A percentile compares a stretch with the other conserved stretches of the same genome.
These are phyloP conservation scores for Wallacemonas collosoma DNA, from an alignment of 208 protist genomes.

Conservation along the genomic window DNA sequence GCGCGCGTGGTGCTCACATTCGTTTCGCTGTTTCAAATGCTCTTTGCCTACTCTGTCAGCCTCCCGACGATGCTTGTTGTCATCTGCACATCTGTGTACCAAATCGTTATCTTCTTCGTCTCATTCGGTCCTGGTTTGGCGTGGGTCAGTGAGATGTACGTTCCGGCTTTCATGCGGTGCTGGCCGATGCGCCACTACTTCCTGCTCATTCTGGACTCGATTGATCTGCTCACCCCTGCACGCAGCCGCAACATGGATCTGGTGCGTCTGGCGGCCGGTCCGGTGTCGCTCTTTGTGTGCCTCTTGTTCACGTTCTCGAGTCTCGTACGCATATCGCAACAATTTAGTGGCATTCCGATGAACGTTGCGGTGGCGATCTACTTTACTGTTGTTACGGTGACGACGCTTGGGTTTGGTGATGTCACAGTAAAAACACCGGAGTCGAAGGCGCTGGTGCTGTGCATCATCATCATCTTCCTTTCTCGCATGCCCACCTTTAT, in stretches of 20 bases:
- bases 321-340: conserved; percentile 76
- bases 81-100: conserved; percentile 79
- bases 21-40: conserved; percentile 73
- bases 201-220: conserved; percentile 80
- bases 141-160: conserved; percentile 83
- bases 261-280: conserved; percentile 59
- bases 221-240: conserved; percentile 56
- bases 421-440: conserved; percentile 63
- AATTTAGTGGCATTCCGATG: conserved; percentile 61
- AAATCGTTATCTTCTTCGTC: conserved; percentile 75
- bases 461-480: conserved; percentile 85
- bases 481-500: conserved; percentile 87
- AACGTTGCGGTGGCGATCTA: conserved; percentile 72
- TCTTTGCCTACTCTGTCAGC: conserved; percentile 85
- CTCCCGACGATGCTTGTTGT: conserved; percentile 72
- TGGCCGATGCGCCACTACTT: conserved; percentile 90
- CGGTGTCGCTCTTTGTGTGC: conserved; percentile 76
- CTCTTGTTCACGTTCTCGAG: conserved; percentile 71
- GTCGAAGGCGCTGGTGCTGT: conserved; percentile 63
- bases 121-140: conserved; percentile 36
- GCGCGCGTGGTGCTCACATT: conserved; percentile 64
- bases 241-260: conserved; percentile 71
- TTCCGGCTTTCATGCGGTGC: conserved; percentile 84
- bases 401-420: conserved; percentile 86
- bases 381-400: conserved; percentile 78